A percentile compares a stretch with the other conserved stretches of the same genome.
phyloP scores from a whole-genome alignment of 441 rosid genomes.

The Melastoma candidum region DNA sequence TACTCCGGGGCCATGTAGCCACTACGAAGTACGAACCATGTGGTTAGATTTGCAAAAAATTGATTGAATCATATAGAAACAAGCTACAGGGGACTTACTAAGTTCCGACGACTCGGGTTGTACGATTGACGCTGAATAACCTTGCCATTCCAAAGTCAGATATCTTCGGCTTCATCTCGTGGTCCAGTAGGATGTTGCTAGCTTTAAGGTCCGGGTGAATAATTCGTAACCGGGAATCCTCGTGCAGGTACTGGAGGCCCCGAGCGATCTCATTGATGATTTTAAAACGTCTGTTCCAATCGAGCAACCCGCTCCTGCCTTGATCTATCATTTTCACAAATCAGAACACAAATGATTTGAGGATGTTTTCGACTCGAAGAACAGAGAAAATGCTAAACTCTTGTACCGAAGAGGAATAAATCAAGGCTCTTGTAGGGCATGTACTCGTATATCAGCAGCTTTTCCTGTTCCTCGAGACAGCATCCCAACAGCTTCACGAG shows the following conservation, averaged over 20 bases:
- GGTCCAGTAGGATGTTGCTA: slow-evolving; percentile 23
- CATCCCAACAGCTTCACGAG: too few species aligned
- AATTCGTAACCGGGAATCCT: slow-evolving; percentile 27
- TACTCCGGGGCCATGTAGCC: slow-evolving; percentile 46
- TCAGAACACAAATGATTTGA: too few species aligned
- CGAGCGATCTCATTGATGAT: slow-evolving; percentile 26
- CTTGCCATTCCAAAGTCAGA: slow-evolving; percentile 36
- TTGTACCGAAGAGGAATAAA: too few species aligned
- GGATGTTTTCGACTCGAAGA: too few species aligned
- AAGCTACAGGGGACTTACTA: too few species aligned
- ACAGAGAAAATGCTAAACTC: too few species aligned
- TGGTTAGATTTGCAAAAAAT: too few species aligned
- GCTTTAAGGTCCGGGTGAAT: slow-evolving; percentile 31
- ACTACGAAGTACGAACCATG: slow-evolving; percentile 4
- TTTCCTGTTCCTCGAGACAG: too few species aligned
- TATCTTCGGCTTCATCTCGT: slow-evolving; percentile 29
- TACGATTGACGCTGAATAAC: slow-evolving; percentile 9
- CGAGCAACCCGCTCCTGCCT: slow-evolving; percentile 13
- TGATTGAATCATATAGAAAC: too few species aligned
- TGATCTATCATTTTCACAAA: slow-evolving; percentile 10
- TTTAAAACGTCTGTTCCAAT: slow-evolving; percentile 17
- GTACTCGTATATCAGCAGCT: too few species aligned
- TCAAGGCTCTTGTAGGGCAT: too few species aligned
- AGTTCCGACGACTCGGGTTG: too few species aligned
- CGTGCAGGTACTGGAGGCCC: slow-evolving; percentile 32